phyloP scores from a whole-genome alignment of 202 grass and related monocot species.

The Cymbopogon flexuosus region DNA sequence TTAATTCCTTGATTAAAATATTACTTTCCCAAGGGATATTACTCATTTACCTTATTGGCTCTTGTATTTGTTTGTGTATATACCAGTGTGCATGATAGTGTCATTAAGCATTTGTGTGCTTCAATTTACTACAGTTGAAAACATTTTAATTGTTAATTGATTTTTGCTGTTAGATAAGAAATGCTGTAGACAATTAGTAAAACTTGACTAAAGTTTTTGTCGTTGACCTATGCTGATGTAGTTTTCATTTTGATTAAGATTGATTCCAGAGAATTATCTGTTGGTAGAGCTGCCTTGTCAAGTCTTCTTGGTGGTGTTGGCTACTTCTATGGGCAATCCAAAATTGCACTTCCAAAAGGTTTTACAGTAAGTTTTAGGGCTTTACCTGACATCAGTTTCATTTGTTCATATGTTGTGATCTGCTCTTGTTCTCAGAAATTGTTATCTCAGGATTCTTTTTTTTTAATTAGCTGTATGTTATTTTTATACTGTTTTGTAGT shows the following conservation, averaged over 20 bases:
- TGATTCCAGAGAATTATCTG: conserved; percentile 49
- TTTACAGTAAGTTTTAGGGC: conserved; percentile 72
- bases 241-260: conserved; percentile 46
- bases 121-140: background rate
- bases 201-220: conserved; percentile 1
- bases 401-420: conserved; percentile 13
- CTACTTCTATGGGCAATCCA: conserved; percentile 94
- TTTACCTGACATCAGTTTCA: conserved; percentile 17
- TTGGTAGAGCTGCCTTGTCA: conserved; percentile 75
- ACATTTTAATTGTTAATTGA: background rate
- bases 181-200: conserved; percentile 2
- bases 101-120: background rate
- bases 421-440: conserved; percentile 21
- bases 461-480: background rate
- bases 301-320: conserved; percentile 89
- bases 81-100: background rate
- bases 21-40: background rate
- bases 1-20: conserved; percentile 11
- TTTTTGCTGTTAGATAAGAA: conserved; percentile 23
- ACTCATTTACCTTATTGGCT: background rate
- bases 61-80: background rate
- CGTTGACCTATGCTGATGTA: conserved; percentile 9
- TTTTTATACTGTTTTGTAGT: conserved; percentile 8
- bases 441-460: background rate
- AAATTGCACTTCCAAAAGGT: conserved; percentile 81